Percentiles rank a stretch among this genome's conserved stretches.
These are phyloP conservation scores for Cornus florida DNA, from an alignment of 148 eudicot species.

Conservation along the genomic window DNA sequence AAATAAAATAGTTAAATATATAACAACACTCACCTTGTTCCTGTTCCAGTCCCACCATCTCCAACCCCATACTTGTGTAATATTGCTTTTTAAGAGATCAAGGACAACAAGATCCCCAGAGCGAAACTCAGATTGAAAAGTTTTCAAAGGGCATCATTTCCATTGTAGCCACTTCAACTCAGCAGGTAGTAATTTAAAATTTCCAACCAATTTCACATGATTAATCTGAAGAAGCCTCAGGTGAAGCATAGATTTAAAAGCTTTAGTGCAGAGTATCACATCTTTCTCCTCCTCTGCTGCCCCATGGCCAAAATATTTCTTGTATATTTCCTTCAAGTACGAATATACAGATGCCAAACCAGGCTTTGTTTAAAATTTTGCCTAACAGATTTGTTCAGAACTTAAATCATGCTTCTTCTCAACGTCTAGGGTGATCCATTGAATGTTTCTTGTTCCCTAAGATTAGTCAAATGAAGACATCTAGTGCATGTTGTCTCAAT, in stretches of 20 bases:
- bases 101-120: too few species aligned
- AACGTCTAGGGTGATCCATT: constrained; percentile 34
- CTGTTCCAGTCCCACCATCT: too few species aligned
- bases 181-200: constrained; percentile 30
- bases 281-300: constrained; percentile 6
- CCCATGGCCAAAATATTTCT: neutral
- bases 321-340: neutral
- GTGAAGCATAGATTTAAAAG: constrained; percentile 28
- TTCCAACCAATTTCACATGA: neutral
- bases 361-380: too few species aligned
- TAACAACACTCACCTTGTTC: too few species aligned
- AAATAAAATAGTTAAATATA: too few species aligned
- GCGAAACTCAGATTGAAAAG: too few species aligned
- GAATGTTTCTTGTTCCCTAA: constrained; percentile 32
- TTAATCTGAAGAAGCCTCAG: constrained; percentile 40
- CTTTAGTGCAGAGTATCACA: constrained; percentile 16
- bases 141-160: constrained; percentile 41
- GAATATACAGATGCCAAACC: too few species aligned
- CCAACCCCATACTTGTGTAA: too few species aligned
- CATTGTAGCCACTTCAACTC: constrained; percentile 49
- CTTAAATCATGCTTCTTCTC: neutral
- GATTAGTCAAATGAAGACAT: neutral
- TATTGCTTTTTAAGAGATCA: too few species aligned
- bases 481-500: constrained; percentile 12
- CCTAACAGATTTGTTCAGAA: too few species aligned